Evolutionary conservation across 768 basidiomycete species (phyloP).

Genomic region (Agrocybe pediades): DNA sequence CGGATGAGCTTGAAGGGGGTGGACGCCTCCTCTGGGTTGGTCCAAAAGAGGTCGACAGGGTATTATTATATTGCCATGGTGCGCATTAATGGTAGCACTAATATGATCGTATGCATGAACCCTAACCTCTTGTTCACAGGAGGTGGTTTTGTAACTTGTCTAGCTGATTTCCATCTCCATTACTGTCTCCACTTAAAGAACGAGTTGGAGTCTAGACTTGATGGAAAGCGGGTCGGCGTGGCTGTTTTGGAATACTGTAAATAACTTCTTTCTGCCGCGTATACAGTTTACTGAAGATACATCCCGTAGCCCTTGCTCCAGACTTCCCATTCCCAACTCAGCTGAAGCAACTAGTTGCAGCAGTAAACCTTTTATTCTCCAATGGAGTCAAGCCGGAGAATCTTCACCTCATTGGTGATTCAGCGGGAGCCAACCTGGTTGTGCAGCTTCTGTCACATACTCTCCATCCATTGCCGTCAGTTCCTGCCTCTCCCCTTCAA

Average conservation of each 20-base stretch:
- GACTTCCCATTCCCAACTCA: neutral
- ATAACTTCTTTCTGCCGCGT: neutral
- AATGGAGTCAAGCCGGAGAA: neutral
- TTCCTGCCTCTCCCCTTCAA: neutral
- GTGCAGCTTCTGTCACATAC: neutral
- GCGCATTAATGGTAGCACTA: neutral
- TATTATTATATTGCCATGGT: neutral
- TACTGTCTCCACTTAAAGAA: neutral
- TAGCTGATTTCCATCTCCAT: neutral
- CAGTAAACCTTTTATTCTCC: neutral
- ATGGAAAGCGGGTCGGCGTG: neutral
- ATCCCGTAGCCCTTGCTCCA: neutral
- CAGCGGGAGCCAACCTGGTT: neutral
- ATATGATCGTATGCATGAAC: neutral
- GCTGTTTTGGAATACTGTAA: slow-evolving; percentile 1
- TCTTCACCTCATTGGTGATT: neutral
- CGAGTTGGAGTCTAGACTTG: neutral
- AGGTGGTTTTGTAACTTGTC: slow-evolving; percentile 1
- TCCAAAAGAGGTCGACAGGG: neutral
- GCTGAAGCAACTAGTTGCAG: neutral
- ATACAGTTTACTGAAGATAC: neutral
- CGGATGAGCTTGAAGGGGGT: neutral
- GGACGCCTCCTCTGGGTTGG: neutral
- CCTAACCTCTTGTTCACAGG: neutral
- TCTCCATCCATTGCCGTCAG: neutral